phyloP scores from a whole-genome alignment of 1,284 basidiomycete species.

The Trametes polyzona region DNA sequence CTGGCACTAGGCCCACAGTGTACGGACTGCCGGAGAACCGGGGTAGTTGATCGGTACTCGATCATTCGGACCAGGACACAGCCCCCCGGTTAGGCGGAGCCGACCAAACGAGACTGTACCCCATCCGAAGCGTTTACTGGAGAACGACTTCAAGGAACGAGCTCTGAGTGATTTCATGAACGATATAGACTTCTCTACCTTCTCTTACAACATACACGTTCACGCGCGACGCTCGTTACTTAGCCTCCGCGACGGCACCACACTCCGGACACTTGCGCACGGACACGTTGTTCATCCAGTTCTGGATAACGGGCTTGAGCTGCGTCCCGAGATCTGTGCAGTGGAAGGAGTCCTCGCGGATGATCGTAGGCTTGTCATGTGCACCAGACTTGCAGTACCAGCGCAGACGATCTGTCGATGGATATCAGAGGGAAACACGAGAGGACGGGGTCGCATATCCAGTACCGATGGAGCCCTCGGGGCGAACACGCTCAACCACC shows the following conservation, averaged over 20 bases:
- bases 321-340: constrained; percentile 93
- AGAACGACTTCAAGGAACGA: too few species aligned
- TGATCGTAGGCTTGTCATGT: constrained; percentile 77
- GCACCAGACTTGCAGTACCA: constrained; percentile 88
- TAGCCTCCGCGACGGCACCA: constrained; percentile 67
- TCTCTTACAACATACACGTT: neutral
- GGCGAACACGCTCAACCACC: constrained; percentile 92
- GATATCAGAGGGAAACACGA: neutral
- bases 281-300: constrained; percentile 69
- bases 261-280: constrained; percentile 74
- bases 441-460: neutral
- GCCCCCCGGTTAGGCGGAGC: too few species aligned
- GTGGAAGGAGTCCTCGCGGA: constrained; percentile 88
- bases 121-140: too few species aligned
- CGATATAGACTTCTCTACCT: neutral
- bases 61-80: too few species aligned
- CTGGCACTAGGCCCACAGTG: too few species aligned
- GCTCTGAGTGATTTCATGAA: neutral
- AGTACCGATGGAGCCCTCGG: constrained; percentile 61
- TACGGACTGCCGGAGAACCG: too few species aligned
- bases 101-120: too few species aligned
- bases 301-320: constrained; percentile 88
- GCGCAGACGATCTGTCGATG: constrained; percentile 75
- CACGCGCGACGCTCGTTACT: constrained; percentile 40
- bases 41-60: too few species aligned